A percentile compares a stretch with the other conserved stretches of the same genome.
Evolutionary conservation across 2,329 filamentous ascomycete species (phyloP).

Genomic region (Nemania abortiva): DNA sequence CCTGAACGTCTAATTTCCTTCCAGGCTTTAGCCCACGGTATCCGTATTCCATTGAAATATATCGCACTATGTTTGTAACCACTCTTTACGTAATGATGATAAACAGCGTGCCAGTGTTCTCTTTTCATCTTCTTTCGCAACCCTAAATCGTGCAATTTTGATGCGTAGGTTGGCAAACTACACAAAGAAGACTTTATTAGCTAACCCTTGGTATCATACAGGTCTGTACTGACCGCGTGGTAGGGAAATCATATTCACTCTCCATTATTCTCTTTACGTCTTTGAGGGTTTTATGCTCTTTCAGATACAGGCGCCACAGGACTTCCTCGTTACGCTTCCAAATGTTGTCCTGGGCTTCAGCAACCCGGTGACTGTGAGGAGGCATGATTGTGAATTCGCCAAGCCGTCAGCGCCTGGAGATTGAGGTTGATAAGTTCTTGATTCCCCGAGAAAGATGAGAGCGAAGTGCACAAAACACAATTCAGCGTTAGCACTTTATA

Average conservation of each 20-base stretch:
- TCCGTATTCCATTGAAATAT: constrained; percentile 5
- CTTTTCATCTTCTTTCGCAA: constrained; percentile 25
- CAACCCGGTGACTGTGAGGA: neutral
- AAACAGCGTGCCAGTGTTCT: constrained; percentile 8
- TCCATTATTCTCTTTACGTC: constrained; percentile 11
- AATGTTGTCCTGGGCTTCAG: neutral
- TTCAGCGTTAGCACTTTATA: no score
- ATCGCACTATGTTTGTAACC: neutral
- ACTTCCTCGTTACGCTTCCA: constrained; percentile 2
- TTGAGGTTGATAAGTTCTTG: neutral
- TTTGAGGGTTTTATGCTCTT: constrained; percentile 4
- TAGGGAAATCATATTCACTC: constrained; percentile 12
- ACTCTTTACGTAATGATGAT: constrained; percentile 18
- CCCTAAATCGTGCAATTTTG: constrained; percentile 19
- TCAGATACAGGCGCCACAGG: constrained; percentile 5
- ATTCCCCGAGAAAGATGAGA: neutral
- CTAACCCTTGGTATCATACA: neutral
- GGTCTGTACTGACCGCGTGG: neutral
- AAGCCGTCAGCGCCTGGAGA: neutral
- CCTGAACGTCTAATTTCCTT: constrained; percentile 26
- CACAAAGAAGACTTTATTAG: neutral
- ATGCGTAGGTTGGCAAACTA: constrained; percentile 20
- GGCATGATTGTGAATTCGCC: neutral
- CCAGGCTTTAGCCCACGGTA: constrained; percentile 23
- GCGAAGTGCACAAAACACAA: no score